Conservation (phyloP, 495 filamentous ascomycete species). For the Neurospora sublineolata region DNA sequence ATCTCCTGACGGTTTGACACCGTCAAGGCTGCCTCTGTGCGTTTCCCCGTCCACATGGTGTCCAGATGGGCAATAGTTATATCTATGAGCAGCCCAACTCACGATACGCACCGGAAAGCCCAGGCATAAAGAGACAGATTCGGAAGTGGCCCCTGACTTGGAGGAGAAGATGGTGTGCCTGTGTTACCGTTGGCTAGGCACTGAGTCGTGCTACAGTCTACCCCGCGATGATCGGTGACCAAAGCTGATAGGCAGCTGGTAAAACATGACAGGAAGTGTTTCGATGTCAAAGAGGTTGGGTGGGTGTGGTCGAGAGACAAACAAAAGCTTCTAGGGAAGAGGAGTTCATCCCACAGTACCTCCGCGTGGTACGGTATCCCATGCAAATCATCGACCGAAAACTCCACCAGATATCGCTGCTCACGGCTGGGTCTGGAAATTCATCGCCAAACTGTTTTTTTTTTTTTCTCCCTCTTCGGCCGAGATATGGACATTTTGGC, state of each 20-base stretch:
- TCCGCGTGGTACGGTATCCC: background rate
- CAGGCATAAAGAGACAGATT: background rate
- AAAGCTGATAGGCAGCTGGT: background rate
- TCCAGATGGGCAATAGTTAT: background rate
- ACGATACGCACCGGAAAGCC: background rate
- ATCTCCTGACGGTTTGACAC: background rate
- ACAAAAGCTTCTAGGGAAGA: background rate
- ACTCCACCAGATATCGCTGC: background rate
- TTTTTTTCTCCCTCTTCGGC: background rate
- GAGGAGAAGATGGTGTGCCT: background rate
- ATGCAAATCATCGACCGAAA: background rate
- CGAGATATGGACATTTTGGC: background rate
- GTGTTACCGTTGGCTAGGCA: background rate
- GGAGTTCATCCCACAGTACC: background rate
- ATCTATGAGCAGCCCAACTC: background rate
- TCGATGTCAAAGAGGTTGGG: background rate
- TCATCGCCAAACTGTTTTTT: background rate
- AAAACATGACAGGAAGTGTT: background rate
- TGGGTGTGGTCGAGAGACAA: background rate
- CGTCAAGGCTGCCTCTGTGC: background rate
- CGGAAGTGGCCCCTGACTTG: background rate
- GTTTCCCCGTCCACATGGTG: background rate
- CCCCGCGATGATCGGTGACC: background rate
- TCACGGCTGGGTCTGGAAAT: background rate
- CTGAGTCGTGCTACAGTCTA: background rate